Evolutionary conservation across 768 basidiomycete species (phyloP).

Genomic region (Suillus ampliporus): DNA sequence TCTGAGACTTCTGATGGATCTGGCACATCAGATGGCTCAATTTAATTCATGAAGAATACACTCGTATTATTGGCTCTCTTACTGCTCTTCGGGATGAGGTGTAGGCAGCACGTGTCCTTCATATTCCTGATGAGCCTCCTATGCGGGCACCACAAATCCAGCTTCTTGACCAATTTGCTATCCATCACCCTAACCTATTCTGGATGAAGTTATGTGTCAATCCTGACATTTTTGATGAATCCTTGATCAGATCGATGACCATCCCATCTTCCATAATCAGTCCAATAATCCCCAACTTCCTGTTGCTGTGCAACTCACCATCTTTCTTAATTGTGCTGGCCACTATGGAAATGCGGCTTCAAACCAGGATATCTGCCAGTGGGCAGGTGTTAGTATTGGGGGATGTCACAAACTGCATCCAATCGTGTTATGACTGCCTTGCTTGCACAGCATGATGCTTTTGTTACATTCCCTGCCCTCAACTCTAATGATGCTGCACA

Average conservation of each 20-base stretch:
- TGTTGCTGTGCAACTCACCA: constrained; percentile 35
- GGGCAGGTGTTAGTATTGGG: constrained; percentile 21
- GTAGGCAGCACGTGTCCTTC: not conserved
- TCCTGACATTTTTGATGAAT: constrained; percentile 32
- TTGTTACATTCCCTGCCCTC: constrained; percentile 8
- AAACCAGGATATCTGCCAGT: constrained; percentile 20
- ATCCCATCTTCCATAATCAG: constrained; percentile 24
- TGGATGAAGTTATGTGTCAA: constrained; percentile 30
- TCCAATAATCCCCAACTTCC: constrained; percentile 33
- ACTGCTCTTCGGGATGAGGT: not conserved
- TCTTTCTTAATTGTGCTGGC: constrained; percentile 8
- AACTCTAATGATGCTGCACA: not conserved
- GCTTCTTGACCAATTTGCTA: constrained; percentile 1
- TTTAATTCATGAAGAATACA: not conserved
- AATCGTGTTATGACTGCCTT: constrained; percentile 22
- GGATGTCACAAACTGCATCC: constrained; percentile 23
- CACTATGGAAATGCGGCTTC: constrained; percentile 10
- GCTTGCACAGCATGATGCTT: constrained; percentile 16
- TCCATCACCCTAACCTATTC: not conserved
- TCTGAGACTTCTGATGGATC: not conserved
- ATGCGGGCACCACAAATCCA: not conserved
- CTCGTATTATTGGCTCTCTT: not conserved
- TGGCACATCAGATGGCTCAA: not conserved
- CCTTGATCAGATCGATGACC: constrained; percentile 22
- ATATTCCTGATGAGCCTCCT: not conserved